These are phyloP conservation scores for Colletotrichum falcatum DNA, from an alignment of 2,329 filamentous ascomycete genomes.

Conservation along the genomic window DNA sequence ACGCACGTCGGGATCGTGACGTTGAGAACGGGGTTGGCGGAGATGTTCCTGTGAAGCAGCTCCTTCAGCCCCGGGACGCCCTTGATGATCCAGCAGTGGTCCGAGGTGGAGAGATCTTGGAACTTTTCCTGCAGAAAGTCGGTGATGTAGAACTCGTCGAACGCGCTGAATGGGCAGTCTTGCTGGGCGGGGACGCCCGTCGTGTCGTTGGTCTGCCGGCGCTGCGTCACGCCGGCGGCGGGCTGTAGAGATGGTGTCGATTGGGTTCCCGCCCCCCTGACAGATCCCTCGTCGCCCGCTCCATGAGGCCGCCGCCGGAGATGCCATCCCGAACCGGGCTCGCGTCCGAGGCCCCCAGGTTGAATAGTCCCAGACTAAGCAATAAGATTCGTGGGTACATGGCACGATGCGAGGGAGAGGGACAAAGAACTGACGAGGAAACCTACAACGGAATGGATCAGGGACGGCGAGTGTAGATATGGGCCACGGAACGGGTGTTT, in stretches of 20 bases:
- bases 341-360: not conserved
- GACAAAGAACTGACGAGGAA: too few relatives aligned
- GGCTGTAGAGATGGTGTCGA: too few relatives aligned
- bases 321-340: not conserved
- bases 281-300: not conserved
- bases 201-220: constrained; percentile 14
- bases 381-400: constrained; percentile 20
- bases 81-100: constrained; percentile 37
- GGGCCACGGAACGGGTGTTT: not conserved
- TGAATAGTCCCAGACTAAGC: not conserved
- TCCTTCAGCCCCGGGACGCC: constrained; percentile 28
- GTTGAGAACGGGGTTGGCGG: constrained; percentile 30
- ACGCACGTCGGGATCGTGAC: constrained; percentile 33
- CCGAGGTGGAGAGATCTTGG: constrained; percentile 8
- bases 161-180: constrained; percentile 10
- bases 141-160: constrained; percentile 33
- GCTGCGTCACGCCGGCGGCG: not conserved
- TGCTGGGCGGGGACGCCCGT: not conserved
- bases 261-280: not conserved
- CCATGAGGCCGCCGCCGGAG: too few relatives aligned
- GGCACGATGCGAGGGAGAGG: not conserved
- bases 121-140: constrained; percentile 35
- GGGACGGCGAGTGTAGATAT: constrained; percentile 15
- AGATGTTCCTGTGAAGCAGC: constrained; percentile 23
- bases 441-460: not conserved